Conservation (phyloP, 768 basidiomycete species). For the Lentinula lateritia region DNA sequence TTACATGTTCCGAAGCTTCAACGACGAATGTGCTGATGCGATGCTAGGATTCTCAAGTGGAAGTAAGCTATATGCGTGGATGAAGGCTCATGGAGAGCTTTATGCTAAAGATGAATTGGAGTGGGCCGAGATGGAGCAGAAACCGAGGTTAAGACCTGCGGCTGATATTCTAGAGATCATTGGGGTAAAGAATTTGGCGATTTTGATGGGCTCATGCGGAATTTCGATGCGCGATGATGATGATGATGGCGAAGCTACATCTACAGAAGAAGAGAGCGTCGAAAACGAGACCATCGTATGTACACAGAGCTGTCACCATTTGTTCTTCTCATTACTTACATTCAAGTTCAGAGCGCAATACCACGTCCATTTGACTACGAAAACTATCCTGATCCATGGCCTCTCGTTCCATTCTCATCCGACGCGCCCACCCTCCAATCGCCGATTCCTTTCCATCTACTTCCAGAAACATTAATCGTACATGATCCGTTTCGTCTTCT, state of each 20-base stretch:
- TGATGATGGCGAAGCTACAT: not conserved
- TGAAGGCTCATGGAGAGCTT: conserved; percentile 19
- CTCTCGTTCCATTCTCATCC: conserved; percentile 29
- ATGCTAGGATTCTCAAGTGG: conserved; percentile 25
- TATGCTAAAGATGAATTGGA: conserved; percentile 25
- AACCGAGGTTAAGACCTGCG: conserved; percentile 24
- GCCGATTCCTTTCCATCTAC: conserved; percentile 24
- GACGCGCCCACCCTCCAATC: conserved; percentile 20
- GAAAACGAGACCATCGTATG: too few relatives aligned
- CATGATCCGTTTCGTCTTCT: conserved; percentile 38
- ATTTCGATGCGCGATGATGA: not conserved
- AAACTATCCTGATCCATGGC: conserved; percentile 35
- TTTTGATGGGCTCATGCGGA: not conserved
- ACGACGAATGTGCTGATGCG: not conserved
- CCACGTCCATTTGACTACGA: conserved; percentile 20
- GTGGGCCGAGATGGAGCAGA: conserved; percentile 28
- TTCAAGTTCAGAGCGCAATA: too few relatives aligned
- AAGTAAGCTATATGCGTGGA: conserved; percentile 13
- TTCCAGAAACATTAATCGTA: conserved; percentile 35
- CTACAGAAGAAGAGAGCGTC: not conserved
- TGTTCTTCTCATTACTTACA: too few relatives aligned
- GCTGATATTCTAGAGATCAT: conserved; percentile 22
- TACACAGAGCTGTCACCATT: too few relatives aligned
- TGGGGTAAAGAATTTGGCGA: conserved; percentile 11
- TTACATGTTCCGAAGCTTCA: conserved; percentile 20